phyloP scores from a whole-genome alignment of 2,329 filamentous ascomycete species.

The Botrytis squamosa region DNA sequence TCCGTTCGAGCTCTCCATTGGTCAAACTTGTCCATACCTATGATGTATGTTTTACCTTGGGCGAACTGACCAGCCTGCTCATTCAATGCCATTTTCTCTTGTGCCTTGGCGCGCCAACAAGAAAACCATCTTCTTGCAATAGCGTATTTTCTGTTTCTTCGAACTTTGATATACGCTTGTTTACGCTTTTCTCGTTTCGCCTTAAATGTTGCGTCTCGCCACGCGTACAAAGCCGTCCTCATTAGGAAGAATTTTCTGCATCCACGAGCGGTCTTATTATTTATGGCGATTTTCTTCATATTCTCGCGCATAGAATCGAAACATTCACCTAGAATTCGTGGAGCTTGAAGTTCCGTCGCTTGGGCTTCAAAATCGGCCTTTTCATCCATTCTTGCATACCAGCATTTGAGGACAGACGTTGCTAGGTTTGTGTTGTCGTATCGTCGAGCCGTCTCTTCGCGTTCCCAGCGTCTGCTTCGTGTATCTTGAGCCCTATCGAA shows the following conservation, averaged over 20 bases:
- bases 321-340: constrained; percentile 27
- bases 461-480: constrained; percentile 30
- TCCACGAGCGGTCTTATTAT: constrained; percentile 33
- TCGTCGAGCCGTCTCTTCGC: constrained; percentile 32
- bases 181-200: constrained; percentile 37
- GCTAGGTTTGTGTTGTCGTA: constrained; percentile 31
- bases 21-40: constrained; percentile 37
- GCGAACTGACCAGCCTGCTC: constrained; percentile 32
- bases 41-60: constrained; percentile 32
- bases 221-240: constrained; percentile 34
- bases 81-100: constrained; percentile 34
- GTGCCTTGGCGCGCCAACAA: constrained; percentile 32
- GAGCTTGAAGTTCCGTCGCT: constrained; percentile 29
- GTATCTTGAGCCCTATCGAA: constrained; percentile 41
- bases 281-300: constrained; percentile 28
- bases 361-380: constrained; percentile 27
- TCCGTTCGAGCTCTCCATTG: constrained; percentile 36
- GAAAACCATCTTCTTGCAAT: constrained; percentile 33
- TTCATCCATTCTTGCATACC: constrained; percentile 30
- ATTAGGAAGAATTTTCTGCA: constrained; percentile 37
- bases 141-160: constrained; percentile 34
- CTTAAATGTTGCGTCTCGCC: constrained; percentile 35
- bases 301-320: constrained; percentile 31
- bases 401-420: constrained; percentile 30
- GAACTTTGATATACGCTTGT: constrained; percentile 35